Conservation (phyloP, 441 rosid species). For the Erodium moschatum region DNA sequence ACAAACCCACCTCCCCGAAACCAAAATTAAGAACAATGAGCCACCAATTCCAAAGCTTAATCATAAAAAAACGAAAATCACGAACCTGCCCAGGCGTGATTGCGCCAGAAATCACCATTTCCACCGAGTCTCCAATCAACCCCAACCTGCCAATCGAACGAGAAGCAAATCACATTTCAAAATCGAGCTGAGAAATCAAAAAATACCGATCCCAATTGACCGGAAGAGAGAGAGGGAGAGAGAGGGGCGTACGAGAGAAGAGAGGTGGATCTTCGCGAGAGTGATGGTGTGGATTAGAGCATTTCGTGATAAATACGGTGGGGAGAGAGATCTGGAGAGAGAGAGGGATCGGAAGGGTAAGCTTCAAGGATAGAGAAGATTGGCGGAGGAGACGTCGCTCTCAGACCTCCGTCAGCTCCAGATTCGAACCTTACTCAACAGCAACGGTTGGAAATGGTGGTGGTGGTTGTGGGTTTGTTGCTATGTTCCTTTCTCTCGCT, state of each 20-base stretch:
- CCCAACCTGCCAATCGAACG: not conserved
- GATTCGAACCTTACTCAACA: not conserved
- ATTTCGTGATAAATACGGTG: slow-evolving; percentile 21
- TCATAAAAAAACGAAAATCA: not conserved
- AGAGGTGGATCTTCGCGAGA: slow-evolving; percentile 7
- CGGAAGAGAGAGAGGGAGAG: not conserved
- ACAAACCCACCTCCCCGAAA: too few species aligned
- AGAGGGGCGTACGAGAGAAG: slow-evolving; percentile 19
- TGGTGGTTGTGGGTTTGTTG: not conserved
- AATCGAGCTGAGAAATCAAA: not conserved
- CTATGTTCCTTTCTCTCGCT: not conserved
- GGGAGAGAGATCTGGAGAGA: slow-evolving; percentile 7
- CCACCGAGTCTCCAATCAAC: slow-evolving; percentile 14
- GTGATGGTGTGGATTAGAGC: slow-evolving; percentile 18
- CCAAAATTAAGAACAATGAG: not conserved
- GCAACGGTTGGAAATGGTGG: slow-evolving; percentile 9
- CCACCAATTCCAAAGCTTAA: not conserved
- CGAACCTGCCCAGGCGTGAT: slow-evolving; percentile 86
- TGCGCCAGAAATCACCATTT: slow-evolving; percentile 50
- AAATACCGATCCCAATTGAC: not conserved
- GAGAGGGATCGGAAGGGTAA: slow-evolving; percentile 31
- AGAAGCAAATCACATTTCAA: not conserved
- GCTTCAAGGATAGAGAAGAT: slow-evolving; percentile 65
- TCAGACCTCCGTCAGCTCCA: slow-evolving; percentile 19
- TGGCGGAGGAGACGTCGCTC: slow-evolving; percentile 55